These are phyloP conservation scores for Candida ovalis DNA, from an alignment of 805 yeast genomes.

Conservation along the genomic window DNA sequence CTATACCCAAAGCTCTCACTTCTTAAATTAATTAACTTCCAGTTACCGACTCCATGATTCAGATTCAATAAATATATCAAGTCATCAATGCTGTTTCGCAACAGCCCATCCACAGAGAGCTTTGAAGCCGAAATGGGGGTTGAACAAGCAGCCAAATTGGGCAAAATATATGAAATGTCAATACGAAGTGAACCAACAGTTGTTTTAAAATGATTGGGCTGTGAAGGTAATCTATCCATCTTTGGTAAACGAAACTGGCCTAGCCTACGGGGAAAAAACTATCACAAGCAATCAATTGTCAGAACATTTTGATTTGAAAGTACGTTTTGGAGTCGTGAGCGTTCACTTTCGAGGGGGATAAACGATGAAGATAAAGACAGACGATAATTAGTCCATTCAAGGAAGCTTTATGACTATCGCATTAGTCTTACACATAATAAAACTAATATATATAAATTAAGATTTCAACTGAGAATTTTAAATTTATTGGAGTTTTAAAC, in stretches of 20 bases:
- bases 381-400: no score
- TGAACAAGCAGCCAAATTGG: slow-evolving; percentile 66
- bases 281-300: no score
- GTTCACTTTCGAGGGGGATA: no score
- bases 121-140: slow-evolving; percentile 54
- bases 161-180: slow-evolving; percentile 67
- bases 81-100: slow-evolving; percentile 50
- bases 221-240: not conserved
- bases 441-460: no score
- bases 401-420: no score
- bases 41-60: slow-evolving; percentile 44
- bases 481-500: no score
- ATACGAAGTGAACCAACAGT: slow-evolving; percentile 18
- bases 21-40: slow-evolving; percentile 76
- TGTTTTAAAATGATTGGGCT: not conserved
- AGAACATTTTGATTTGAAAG: no score
- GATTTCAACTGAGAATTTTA: no score
- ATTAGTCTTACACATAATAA: no score
- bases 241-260: not conserved
- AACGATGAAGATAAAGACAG: no score
- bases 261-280: no score
- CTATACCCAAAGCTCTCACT: slow-evolving; percentile 46
- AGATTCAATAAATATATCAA: slow-evolving; percentile 44
- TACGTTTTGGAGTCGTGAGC: no score
- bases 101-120: slow-evolving; percentile 35